phyloP scores from a whole-genome alignment of 345 rosid genomes.

The Physaria fendleri region DNA sequence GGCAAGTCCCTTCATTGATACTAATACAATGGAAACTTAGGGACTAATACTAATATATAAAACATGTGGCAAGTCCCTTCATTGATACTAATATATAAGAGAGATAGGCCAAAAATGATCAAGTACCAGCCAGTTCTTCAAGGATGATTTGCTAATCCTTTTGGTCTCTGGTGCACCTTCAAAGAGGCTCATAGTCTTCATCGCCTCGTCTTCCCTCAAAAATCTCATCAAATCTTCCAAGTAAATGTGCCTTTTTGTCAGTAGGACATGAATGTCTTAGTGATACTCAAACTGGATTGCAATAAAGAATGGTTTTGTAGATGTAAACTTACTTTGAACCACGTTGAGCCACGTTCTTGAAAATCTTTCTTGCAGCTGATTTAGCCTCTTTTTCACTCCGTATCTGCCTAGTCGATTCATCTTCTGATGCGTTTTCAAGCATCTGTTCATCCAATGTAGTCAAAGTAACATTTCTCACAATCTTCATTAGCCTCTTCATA shows the following conservation, averaged over 20 bases:
- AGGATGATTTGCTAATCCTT: conserved; percentile 53
- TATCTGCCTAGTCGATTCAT: conserved; percentile 53
- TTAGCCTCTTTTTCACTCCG: conserved; percentile 79
- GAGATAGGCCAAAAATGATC: too few relatives aligned
- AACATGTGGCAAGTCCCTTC: too few relatives aligned
- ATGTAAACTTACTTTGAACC: conserved; percentile 45
- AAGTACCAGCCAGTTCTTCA: conserved; percentile 87
- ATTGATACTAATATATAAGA: too few relatives aligned
- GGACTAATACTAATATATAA: too few relatives aligned
- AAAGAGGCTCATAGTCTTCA: conserved; percentile 57
- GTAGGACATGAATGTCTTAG: conserved; percentile 39
- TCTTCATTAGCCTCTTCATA: conserved; percentile 89
- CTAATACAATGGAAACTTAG: too few relatives aligned
- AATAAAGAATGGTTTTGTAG: neutral
- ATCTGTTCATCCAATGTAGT: conserved; percentile 79
- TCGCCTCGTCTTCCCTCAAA: conserved; percentile 72
- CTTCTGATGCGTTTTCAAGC: conserved; percentile 36
- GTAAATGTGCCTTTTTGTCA: conserved; percentile 53
- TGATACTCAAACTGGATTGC: neutral
- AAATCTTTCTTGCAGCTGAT: conserved; percentile 83
- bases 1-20: too few relatives aligned
- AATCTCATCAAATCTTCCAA: conserved; percentile 71
- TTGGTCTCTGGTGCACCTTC: conserved; percentile 59
- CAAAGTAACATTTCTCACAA: conserved; percentile 63
- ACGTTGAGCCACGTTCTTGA: conserved; percentile 54